Evolutionary conservation across 2,329 filamentous ascomycete genomes (phyloP).

Genomic region (Pseudogymnoascus sp.): DNA sequence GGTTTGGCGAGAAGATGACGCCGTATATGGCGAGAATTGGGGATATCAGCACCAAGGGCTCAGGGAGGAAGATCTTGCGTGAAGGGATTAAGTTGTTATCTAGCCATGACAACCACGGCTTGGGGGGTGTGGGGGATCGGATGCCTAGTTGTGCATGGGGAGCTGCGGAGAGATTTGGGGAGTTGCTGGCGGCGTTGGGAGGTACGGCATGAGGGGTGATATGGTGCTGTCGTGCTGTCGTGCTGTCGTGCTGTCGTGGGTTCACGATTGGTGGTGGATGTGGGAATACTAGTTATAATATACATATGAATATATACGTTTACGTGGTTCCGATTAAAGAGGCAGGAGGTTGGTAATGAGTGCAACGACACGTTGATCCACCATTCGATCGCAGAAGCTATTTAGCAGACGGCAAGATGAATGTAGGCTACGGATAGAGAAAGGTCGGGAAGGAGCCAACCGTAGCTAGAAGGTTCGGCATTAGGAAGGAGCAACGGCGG

Average conservation of each 20-base stretch:
- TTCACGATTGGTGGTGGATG: neutral
- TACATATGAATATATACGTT: neutral
- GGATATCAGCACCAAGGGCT: constrained; percentile 11
- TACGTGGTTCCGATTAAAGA: neutral
- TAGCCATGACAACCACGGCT: neutral
- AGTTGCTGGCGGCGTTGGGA: neutral
- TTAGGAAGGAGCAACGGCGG: neutral
- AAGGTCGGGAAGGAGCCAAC: neutral
- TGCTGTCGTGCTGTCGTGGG: neutral
- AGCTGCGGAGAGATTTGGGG: neutral
- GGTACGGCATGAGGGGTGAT: neutral
- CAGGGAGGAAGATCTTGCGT: constrained; percentile 12
- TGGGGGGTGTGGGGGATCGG: neutral
- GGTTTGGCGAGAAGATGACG: constrained; percentile 13
- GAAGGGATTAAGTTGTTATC: constrained; percentile 13
- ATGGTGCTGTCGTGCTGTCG: neutral
- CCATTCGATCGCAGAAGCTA: neutral
- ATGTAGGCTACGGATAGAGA: neutral
- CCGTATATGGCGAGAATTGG: constrained; percentile 15
- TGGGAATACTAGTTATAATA: neutral
- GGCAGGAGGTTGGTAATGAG: neutral
- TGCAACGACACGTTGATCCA: neutral
- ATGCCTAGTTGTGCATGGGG: constrained; percentile 1
- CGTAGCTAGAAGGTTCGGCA: neutral
- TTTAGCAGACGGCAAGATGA: neutral